Conservation (phyloP, 331 rosid genomes). For the Cydonia oblonga region DNA sequence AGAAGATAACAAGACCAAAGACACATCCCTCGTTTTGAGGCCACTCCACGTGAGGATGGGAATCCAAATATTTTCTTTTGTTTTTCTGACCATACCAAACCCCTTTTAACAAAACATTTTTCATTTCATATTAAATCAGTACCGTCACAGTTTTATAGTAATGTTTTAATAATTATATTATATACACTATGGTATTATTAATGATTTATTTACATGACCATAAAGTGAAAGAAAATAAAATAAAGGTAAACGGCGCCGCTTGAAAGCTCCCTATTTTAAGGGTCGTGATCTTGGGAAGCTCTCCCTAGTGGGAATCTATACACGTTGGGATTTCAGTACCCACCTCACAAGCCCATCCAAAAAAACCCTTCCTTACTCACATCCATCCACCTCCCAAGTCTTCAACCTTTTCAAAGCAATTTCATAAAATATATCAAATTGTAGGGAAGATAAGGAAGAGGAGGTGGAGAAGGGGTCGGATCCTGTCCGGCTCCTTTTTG, state of each 20-base stretch:
- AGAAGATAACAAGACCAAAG: conserved; percentile 24
- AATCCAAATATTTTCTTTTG: conserved; percentile 27
- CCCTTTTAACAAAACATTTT: not conserved
- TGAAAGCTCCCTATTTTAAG: conserved; percentile 38
- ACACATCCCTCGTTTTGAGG: conserved; percentile 77
- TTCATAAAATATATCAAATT: not conserved
- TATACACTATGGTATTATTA: not conserved
- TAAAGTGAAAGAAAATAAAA: conserved; percentile 30
- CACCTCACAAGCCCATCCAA: not conserved
- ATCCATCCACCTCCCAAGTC: not conserved
- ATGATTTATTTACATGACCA: conserved; percentile 11
- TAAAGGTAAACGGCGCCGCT: conserved; percentile 45
- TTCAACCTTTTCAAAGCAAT: not conserved
- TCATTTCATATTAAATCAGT: conserved; percentile 3
- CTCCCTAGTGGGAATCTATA: conserved; percentile 39
- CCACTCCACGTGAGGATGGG: conserved; percentile 57
- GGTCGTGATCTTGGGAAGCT: conserved; percentile 51
- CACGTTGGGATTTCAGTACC: conserved; percentile 36
- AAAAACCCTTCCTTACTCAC: not conserved
- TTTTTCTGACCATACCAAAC: conserved; percentile 8
- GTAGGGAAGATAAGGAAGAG: not conserved
- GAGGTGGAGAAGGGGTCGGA: too few relatives aligned
- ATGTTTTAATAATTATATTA: not conserved
- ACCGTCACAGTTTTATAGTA: not conserved
- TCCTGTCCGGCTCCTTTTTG: too few relatives aligned